Conservation (phyloP, 2,329 filamentous ascomycete genomes). For the Apiospora rasikravindrae region DNA sequence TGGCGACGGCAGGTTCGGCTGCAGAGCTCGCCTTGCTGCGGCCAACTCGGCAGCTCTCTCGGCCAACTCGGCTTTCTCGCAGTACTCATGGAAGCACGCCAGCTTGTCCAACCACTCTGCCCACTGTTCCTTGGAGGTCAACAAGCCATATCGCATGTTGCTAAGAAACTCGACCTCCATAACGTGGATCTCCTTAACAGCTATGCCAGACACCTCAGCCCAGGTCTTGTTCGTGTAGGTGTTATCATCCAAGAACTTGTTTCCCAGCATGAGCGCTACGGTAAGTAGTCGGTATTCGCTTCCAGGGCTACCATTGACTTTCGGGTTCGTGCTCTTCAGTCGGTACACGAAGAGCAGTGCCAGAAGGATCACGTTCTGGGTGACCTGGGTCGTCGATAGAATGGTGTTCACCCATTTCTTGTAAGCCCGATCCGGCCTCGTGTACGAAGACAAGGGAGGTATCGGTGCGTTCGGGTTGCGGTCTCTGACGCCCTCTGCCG, state of each 20-base stretch:
- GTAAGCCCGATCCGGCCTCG: constrained; percentile 79
- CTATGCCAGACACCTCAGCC: constrained; percentile 95
- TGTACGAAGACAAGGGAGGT: constrained; percentile 67
- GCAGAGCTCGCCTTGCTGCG: constrained; percentile 27
- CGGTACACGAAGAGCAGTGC: constrained; percentile 93
- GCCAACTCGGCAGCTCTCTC: constrained; percentile 35
- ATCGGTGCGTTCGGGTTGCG: constrained; percentile 42
- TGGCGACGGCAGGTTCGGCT: constrained; percentile 42
- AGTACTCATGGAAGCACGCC: constrained; percentile 82
- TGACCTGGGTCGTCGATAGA: constrained; percentile 92
- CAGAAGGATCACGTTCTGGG: constrained; percentile 90
- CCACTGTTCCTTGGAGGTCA: constrained; percentile 88
- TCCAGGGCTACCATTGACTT: constrained; percentile 86
- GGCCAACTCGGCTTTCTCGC: constrained; percentile 67
- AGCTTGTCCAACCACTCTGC: constrained; percentile 84
- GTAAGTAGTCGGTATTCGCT: constrained; percentile 94
- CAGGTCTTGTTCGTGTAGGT: constrained; percentile 99
- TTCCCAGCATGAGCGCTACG: constrained; percentile 95
- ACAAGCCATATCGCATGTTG: constrained; percentile 94
- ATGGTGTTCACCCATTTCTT: constrained; percentile 93
- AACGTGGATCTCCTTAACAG: constrained; percentile 93
- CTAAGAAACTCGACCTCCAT: constrained; percentile 99
- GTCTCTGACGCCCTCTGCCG: constrained; percentile 67
- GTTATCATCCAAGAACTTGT: constrained; percentile 98
- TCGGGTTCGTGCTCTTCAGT: constrained; percentile 86